phyloP scores from a whole-genome alignment of 73 alveolate genomes.

The Paramecium caudatum region DNA sequence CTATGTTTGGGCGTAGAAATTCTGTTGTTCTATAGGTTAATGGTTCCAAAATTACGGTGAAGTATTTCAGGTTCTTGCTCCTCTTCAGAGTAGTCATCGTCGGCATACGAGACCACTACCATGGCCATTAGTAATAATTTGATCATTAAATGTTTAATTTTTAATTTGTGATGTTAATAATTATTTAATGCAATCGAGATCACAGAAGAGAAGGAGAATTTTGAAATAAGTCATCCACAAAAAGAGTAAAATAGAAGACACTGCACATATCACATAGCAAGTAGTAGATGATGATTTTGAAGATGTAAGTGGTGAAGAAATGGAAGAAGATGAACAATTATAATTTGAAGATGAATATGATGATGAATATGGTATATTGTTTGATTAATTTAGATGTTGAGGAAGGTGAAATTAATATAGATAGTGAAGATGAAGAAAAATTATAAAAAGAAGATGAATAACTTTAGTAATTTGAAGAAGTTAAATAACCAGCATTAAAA shows the following conservation, averaged over 20 bases:
- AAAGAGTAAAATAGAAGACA: conserved; percentile 57
- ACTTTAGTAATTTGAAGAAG: not conserved
- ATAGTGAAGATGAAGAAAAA: conserved; percentile 78
- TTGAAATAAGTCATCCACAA: conserved; percentile 32
- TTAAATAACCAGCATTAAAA: conserved; percentile 70
- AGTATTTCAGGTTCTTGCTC: not conserved
- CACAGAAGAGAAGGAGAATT: conserved; percentile 33
- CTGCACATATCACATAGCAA: conserved; percentile 18
- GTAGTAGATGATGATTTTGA: conserved; percentile 71
- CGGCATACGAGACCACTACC: too few relatives aligned
- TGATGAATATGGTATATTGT: conserved; percentile 76
- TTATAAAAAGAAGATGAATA: conserved; percentile 67
- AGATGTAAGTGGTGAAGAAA: conserved; percentile 61
- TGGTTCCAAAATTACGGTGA: not conserved
- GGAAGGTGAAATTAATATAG: conserved; percentile 63
- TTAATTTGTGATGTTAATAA: conserved; percentile 42
- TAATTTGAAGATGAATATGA: conserved; percentile 73
- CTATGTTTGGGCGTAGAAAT: not conserved
- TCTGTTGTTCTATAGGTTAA: not conserved
- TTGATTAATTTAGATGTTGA: conserved; percentile 37
- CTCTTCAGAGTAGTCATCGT: not conserved
- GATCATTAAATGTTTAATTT: conserved; percentile 1
- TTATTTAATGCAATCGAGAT: conserved; percentile 56
- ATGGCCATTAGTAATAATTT: too few relatives aligned
- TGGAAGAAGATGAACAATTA: conserved; percentile 70